Conservation (phyloP, 805 yeast genomes). For the Hanseniaspora pseudoguilliermondii region DNA sequence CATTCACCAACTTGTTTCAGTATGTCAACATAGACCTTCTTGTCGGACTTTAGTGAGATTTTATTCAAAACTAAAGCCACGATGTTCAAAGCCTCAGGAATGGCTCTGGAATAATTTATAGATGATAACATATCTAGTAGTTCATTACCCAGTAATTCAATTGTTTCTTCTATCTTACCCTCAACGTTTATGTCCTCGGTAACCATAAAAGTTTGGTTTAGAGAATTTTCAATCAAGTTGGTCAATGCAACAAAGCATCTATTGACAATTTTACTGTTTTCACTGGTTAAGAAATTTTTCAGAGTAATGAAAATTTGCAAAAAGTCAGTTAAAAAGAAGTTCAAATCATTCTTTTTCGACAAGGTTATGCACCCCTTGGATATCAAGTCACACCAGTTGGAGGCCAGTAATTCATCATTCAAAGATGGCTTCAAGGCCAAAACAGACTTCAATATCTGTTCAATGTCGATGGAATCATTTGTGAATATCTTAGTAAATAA, state of each 20-base stretch:
- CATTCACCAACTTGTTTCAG: constrained; percentile 69
- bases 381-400: constrained; percentile 89
- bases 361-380: constrained; percentile 63
- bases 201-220: constrained; percentile 47
- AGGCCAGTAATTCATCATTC: constrained; percentile 75
- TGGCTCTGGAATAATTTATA: constrained; percentile 63
- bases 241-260: constrained; percentile 73
- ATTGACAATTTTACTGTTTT: constrained; percentile 46
- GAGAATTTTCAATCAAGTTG: constrained; percentile 35
- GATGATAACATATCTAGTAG: constrained; percentile 30
- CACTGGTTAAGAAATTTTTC: constrained; percentile 54
- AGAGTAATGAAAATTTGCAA: constrained; percentile 24
- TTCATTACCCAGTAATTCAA: constrained; percentile 47
- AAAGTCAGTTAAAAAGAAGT: constrained; percentile 33
- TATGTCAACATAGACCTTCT: constrained; percentile 41
- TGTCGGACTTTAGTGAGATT: constrained; percentile 53
- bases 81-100: constrained; percentile 60
- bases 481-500: constrained; percentile 73
- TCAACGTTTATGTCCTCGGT: constrained; percentile 39
- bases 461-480: constrained; percentile 27
- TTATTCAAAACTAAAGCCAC: constrained; percentile 49
- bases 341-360: constrained; percentile 42
- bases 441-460: constrained; percentile 57
- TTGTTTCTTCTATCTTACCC: constrained; percentile 39
- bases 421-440: constrained; percentile 69